Evolutionary conservation across 1,139 yeast species (phyloP).

Genomic region (Candida neerlandica): DNA sequence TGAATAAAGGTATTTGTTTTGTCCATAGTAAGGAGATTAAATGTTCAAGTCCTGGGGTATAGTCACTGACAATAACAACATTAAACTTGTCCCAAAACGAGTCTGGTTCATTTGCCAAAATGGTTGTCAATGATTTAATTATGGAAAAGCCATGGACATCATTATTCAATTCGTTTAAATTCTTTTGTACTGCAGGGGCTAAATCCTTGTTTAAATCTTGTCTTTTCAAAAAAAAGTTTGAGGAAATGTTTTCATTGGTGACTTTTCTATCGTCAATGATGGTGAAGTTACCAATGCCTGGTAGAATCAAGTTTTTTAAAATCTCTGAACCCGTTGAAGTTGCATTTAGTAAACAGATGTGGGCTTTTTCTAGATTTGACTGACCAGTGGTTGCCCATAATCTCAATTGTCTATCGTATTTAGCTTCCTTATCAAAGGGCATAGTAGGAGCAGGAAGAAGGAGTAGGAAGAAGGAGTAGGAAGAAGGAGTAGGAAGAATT

Average conservation of each 20-base stretch:
- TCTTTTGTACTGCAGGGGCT: constrained; percentile 40
- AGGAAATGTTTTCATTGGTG: constrained; percentile 45
- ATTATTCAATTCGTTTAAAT: constrained; percentile 59
- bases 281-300: constrained; percentile 75
- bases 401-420: constrained; percentile 86
- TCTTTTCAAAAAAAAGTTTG: constrained; percentile 63
- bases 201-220: constrained; percentile 47
- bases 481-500: background rate
- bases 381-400: constrained; percentile 89
- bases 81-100: constrained; percentile 54
- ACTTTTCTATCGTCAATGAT: constrained; percentile 54
- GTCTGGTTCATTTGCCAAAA: constrained; percentile 20
- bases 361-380: constrained; percentile 54
- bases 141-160: constrained; percentile 52
- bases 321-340: constrained; percentile 67
- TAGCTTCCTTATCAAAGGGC: constrained; percentile 42
- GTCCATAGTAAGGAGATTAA: constrained; percentile 45
- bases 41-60: constrained; percentile 17
- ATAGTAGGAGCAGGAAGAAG: constrained; percentile 13
- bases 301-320: constrained; percentile 75
- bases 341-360: constrained; percentile 64
- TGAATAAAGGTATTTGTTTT: constrained; percentile 54
- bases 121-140: constrained; percentile 21
- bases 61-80: constrained; percentile 53
- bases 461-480: background rate